Base-by-base conservation (phyloP, 768 basidiomycete genomes). In the Suillus brevipes region DNA sequence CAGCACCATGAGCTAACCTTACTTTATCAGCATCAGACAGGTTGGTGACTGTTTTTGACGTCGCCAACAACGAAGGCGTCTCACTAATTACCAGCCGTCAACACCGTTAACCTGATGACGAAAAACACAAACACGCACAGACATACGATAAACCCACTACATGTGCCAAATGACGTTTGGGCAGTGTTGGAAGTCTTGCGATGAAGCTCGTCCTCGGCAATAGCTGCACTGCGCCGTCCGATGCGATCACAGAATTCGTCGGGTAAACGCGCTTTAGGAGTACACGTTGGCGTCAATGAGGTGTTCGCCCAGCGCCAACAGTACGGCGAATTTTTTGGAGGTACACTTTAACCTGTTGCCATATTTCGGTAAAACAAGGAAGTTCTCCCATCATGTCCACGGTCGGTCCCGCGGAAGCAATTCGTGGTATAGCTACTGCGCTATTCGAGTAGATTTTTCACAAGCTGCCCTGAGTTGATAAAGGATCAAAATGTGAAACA, bases 381-480 rank as follows among this genome's bases (percentile, higher is more conserved):
- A 61, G 20, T 14, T 50, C 37, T 58, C 62, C 16, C 45, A 50
- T n/a, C 64, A 36, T 6, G 53, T 52, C 50, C 9, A 52, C 28
- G 9, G 9, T 53, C 31, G 52, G 52, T 53, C 18, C 28, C 52
- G 52, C 52, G 28, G 52, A 53, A 53, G 16, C 28, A 12, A 31
- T 53, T 10, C 2, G 9, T 4, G 5, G 28, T 25, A 58, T 50
- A 28, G 25, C 64, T 50, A 2, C 83, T 80, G 58, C 81, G 75
- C 70, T 80, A 82, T 59, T 85, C 83, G 40, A 86, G 70, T 37
- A 84, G 73, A 66, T 84, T 81, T 45, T 78, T 77, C 47, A 78
- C 80, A 16, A 77, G 78, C 67, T 82, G 76, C 42, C 68, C 60
- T 10, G 77, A 78, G 65, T 77, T 81, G 34, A 81, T 67, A 20